A percentile compares a stretch with the other conserved stretches of the same genome.
Conservation (phyloP, 2,329 filamentous ascomycete species). For the Pseudocercospora eumusae region DNA sequence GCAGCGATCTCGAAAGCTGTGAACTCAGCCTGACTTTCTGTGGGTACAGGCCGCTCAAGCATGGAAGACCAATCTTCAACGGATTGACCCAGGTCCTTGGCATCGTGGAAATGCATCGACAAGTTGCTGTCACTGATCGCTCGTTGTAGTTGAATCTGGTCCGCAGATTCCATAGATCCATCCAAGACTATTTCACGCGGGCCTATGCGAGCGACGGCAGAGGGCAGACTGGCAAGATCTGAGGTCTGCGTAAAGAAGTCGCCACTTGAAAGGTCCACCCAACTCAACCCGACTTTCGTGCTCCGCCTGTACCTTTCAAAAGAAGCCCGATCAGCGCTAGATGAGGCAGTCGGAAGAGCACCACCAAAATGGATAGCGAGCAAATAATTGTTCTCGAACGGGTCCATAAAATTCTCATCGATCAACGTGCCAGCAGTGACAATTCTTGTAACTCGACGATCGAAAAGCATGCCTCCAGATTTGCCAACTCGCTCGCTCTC, state of each 20-base stretch:
- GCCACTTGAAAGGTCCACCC: slow-evolving; percentile 93
- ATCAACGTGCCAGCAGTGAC: slow-evolving; percentile 94
- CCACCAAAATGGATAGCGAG: slow-evolving; percentile 69
- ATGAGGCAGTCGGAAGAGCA: slow-evolving; percentile 14
- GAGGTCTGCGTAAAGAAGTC: slow-evolving; percentile 86
- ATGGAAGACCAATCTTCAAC: slow-evolving; percentile 71
- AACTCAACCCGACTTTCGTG: slow-evolving; percentile 72
- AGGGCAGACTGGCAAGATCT: slow-evolving; percentile 70
- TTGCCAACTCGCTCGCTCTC: slow-evolving; percentile 64
- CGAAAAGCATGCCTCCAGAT: slow-evolving; percentile 76
- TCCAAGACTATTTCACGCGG: slow-evolving; percentile 84
- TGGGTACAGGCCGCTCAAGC: slow-evolving; percentile 70
- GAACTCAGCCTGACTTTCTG: slow-evolving; percentile 59
- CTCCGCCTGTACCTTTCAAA: slow-evolving; percentile 41
- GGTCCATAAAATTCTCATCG: slow-evolving; percentile 96
- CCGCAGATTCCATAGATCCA: slow-evolving; percentile 52
- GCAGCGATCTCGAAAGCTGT: slow-evolving; percentile 70
- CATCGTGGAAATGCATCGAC: slow-evolving; percentile 70
- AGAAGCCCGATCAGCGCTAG: slow-evolving; percentile 30
- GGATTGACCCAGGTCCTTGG: slow-evolving; percentile 45
- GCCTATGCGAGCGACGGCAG: slow-evolving; percentile 76
- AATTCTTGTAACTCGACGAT: slow-evolving; percentile 80
- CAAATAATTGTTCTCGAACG: slow-evolving; percentile 89
- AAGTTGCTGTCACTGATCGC: slow-evolving; percentile 53
- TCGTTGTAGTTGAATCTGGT: slow-evolving; percentile 30